phyloP scores from a whole-genome alignment of 2,329 filamentous ascomycete genomes.

The Trichophyton equinum region DNA sequence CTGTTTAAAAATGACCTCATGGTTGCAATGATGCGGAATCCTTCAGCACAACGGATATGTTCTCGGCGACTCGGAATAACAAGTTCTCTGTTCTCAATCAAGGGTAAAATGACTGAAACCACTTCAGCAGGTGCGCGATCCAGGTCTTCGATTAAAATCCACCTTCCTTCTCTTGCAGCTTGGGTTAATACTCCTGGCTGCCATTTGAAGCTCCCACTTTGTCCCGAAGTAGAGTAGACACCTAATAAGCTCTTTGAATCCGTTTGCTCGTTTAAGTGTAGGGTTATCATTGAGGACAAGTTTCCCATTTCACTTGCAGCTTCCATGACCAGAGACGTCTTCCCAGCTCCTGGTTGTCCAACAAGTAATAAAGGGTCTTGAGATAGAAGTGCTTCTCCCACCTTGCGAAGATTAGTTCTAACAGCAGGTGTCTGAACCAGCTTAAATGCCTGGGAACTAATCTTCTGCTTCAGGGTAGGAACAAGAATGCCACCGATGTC shows the following conservation, averaged over 20 bases:
- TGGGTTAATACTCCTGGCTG: slow-evolving; percentile 84
- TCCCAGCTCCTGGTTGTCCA: slow-evolving; percentile 75
- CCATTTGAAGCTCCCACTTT: slow-evolving; percentile 85
- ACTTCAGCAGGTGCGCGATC: slow-evolving; percentile 92
- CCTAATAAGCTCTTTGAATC: slow-evolving; percentile 94
- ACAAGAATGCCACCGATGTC: slow-evolving; percentile 56
- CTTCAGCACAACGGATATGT: slow-evolving; percentile 65
- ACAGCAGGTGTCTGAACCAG: slow-evolving; percentile 65
- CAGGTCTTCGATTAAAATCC: slow-evolving; percentile 94
- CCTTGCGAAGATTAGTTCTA: slow-evolving; percentile 52
- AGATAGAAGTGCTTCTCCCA: slow-evolving; percentile 56
- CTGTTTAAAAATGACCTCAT: slow-evolving; percentile 58
- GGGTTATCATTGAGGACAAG: slow-evolving; percentile 70
- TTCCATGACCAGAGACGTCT: slow-evolving; percentile 75
- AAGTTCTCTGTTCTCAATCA: slow-evolving; percentile 86
- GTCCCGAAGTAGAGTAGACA: slow-evolving; percentile 79
- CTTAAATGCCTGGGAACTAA: slow-evolving; percentile 36
- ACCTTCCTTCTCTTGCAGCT: slow-evolving; percentile 83
- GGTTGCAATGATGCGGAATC: slow-evolving; percentile 85
- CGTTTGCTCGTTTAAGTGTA: slow-evolving; percentile 95
- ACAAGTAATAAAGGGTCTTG: slow-evolving; percentile 65
- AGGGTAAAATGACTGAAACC: slow-evolving; percentile 77
- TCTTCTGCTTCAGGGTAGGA: slow-evolving; percentile 40
- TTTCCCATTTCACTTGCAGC: slow-evolving; percentile 69
- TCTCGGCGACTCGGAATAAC: slow-evolving; percentile 82